Conservation (phyloP, 768 basidiomycete species). For the Gyrodon lividus region DNA sequence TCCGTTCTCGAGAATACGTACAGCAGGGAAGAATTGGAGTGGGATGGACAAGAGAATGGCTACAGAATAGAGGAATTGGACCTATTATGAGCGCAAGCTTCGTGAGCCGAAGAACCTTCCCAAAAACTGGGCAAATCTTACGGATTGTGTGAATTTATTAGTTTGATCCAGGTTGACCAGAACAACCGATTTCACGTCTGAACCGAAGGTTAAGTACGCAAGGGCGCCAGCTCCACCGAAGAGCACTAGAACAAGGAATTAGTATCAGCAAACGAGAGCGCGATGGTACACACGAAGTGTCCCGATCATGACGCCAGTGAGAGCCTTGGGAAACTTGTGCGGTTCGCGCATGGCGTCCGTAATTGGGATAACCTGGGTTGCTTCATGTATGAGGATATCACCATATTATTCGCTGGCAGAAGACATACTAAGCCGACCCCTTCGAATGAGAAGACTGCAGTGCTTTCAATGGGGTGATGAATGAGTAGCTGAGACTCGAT, state of each 20-base stretch:
- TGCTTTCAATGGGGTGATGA: conserved; percentile 45
- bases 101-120: background rate
- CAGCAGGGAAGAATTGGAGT: conserved; percentile 95
- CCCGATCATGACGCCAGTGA: conserved; percentile 91
- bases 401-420: background rate
- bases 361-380: conserved; percentile 82
- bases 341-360: conserved; percentile 97
- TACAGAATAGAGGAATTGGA: conserved; percentile 85
- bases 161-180: conserved; percentile 88
- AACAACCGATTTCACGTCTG: conserved; percentile 87
- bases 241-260: conserved; percentile 47
- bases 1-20: conserved; percentile 96
- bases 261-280: conserved; percentile 1
- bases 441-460: conserved; percentile 98
- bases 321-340: conserved; percentile 82
- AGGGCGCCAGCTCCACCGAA: conserved; percentile 88
- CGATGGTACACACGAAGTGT: conserved; percentile 52
- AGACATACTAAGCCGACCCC: conserved; percentile 83
- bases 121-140: conserved; percentile 39
- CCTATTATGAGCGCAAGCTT: conserved; percentile 35
- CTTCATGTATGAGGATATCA: conserved; percentile 1
- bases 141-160: conserved; percentile 85
- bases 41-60: conserved; percentile 92
- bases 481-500: background rate
- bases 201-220: conserved; percentile 86